A percentile compares a stretch with the other conserved stretches of the same genome.
phyloP scores from a whole-genome alignment of 169 alveolate genomes.

The Toxoplasma gondii region DNA sequence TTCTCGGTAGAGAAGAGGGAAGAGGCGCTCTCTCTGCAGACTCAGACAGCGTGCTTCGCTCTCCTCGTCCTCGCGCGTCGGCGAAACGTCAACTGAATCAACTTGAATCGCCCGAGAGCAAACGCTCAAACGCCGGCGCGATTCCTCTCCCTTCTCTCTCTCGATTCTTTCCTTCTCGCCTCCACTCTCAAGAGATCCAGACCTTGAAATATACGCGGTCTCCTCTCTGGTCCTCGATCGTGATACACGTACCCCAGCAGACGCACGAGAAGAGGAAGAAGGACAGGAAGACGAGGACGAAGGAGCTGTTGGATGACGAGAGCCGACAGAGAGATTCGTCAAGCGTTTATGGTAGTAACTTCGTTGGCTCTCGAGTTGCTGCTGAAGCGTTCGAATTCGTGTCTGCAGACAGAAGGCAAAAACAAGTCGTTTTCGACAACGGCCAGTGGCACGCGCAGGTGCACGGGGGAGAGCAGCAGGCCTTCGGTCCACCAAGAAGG shows the following conservation, averaged over 20 bases:
- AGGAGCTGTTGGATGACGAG: neutral
- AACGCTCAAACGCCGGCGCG: too few relatives aligned
- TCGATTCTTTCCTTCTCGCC: neutral
- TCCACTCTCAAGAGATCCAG: too few relatives aligned
- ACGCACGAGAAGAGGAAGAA: neutral
- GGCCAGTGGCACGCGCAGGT: neutral
- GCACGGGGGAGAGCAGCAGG: slow-evolving; percentile 5
- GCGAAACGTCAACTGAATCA: neutral
- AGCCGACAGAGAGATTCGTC: slow-evolving; percentile 3
- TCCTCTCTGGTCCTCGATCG: neutral
- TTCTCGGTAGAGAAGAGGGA: slow-evolving; percentile 50
- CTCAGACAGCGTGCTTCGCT: neutral
- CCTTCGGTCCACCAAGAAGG: neutral
- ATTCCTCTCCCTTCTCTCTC: neutral
- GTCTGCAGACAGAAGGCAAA: neutral
- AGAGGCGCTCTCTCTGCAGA: neutral
- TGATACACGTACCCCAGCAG: neutral
- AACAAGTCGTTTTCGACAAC: neutral
- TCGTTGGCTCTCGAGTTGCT: slow-evolving; percentile 48
- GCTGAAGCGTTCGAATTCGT: slow-evolving; percentile 57
- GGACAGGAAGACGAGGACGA: neutral
- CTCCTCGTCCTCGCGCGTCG: neutral
- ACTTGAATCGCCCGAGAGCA: neutral
- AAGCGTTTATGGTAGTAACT: slow-evolving; percentile 51
- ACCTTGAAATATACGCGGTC: too few relatives aligned